Percentiles rank a stretch among this genome's conserved stretches.
Conservation (phyloP, 2,329 filamentous ascomycete species). For the Clonostachys rhizophaga region DNA sequence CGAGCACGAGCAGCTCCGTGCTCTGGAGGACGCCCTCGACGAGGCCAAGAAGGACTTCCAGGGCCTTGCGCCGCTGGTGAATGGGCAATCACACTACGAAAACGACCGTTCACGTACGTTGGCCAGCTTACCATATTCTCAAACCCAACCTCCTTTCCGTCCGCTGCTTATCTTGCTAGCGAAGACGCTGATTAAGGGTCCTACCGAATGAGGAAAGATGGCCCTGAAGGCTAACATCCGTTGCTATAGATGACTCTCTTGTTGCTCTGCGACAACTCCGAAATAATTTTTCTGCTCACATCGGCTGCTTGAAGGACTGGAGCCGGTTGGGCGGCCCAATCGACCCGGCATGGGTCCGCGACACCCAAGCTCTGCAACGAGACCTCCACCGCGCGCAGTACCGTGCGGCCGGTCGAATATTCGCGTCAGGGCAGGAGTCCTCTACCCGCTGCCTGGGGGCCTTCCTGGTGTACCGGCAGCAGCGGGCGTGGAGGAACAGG, state of each 20-base stretch:
- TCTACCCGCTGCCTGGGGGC: constrained; percentile 49
- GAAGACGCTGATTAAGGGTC: too few relatives aligned
- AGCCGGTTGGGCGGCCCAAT: constrained; percentile 47
- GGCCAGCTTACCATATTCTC: not conserved
- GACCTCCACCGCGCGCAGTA: constrained; percentile 55
- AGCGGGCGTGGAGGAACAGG: constrained; percentile 27
- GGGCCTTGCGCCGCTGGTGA: constrained; percentile 48
- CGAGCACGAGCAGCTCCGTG: constrained; percentile 54
- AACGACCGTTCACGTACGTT: constrained; percentile 48
- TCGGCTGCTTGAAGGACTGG: constrained; percentile 50
- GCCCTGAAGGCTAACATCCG: constrained; percentile 6
- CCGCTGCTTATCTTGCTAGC: not conserved
- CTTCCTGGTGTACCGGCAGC: constrained; percentile 45
- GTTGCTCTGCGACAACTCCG: constrained; percentile 41
- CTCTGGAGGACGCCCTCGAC: constrained; percentile 50
- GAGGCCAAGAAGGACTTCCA: constrained; percentile 59
- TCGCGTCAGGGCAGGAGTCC: constrained; percentile 42
- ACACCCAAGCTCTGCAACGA: constrained; percentile 41
- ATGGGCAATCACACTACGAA: constrained; percentile 53
- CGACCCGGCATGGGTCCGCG: constrained; percentile 49
- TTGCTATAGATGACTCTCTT: constrained; percentile 41
- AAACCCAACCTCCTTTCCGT: not conserved
- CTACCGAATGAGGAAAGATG: constrained; percentile 3
- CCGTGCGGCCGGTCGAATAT: constrained; percentile 51
- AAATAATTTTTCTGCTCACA: constrained; percentile 38